These are phyloP conservation scores for Pisolithus thermaeus DNA, from an alignment of 1,284 basidiomycete species.

Conservation along the genomic window DNA sequence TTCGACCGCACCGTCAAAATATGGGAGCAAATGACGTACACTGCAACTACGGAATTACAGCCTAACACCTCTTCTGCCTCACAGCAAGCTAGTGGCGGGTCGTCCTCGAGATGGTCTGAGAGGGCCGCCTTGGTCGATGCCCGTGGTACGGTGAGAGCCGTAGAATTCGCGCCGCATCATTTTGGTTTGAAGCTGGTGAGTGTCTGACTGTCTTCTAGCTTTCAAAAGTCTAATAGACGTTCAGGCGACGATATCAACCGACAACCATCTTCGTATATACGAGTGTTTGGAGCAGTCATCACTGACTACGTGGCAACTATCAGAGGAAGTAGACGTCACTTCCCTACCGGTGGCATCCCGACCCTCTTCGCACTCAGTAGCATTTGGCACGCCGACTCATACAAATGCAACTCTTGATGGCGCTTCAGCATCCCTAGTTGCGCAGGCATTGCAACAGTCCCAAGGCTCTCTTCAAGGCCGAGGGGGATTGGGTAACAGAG, in stretches of 20 bases:
- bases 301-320: conserved; percentile 72
- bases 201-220: conserved; percentile 9
- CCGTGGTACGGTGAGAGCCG: conserved; percentile 74
- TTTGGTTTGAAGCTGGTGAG: conserved; percentile 83
- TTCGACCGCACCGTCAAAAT: conserved; percentile 88
- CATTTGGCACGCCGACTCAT: conserved; percentile 65
- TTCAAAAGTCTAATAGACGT: conserved; percentile 1
- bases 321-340: conserved; percentile 74
- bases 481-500: conserved; percentile 56
- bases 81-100: conserved; percentile 20
- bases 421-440: conserved; percentile 51
- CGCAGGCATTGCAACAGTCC: conserved; percentile 57
- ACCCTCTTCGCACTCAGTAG: conserved; percentile 42
- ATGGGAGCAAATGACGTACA: conserved; percentile 67
- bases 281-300: conserved; percentile 84
- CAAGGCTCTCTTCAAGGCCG: conserved; percentile 40
- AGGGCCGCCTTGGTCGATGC: conserved; percentile 74
- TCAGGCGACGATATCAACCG: conserved; percentile 82
- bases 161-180: conserved; percentile 82
- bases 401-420: conserved; percentile 49
- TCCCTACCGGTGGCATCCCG: conserved; percentile 44
- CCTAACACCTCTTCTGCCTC: conserved; percentile 18
- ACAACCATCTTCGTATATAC: conserved; percentile 82
- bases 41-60: conserved; percentile 30
- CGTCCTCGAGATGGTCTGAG: conserved; percentile 65